Evolutionary conservation across 2,329 filamentous ascomycete species (phyloP), one percentile per base, ranked within the genome.

Genomic region (Nemania diffusa): DNA sequence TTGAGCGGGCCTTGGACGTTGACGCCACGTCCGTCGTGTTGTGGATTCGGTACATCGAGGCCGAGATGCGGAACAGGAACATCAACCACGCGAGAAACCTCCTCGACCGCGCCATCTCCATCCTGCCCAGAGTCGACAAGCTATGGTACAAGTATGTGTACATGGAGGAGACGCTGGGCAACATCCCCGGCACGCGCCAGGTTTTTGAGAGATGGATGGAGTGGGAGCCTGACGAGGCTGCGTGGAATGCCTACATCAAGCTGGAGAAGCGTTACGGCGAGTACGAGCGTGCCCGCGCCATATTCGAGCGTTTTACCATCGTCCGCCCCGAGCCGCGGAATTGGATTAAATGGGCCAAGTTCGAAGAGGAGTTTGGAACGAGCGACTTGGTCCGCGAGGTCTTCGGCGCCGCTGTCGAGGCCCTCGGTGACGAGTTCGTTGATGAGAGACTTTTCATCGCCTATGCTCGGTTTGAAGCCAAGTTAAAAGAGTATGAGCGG

Each of bases 131-230:
- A 64, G 88, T 98, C 46, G 94, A 98, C 79, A 98, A 98, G 84
- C 83, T 99, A 37, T 99, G 96, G 96, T 99, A 97, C 84, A 98
- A 98, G 79, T 99, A 97, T 84, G 93, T 97, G 27, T 97, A 97
- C 79, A 97, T 97, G 91, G 95, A 98, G 83, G 96, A 99, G 85
- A 98, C 95, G 81, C 86, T 99, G 62, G 94, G 94, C 6, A 97
- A 99, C 75, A 90, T 99, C 56, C 90, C 94, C 2, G 96, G 95
- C 40, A 97, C 94, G 2, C 86, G 96, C 65, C 93, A 97, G 74
- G 93, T 98, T 0, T 99, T 98, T 78, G 96, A 99, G 82, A 87
- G 96, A 52, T 99, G 96, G 96, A 95, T 99, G 91, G 91, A 92
- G 69, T 99, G 96, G 96, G 93, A 97, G 78, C 96, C 96, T 0